Percentiles rank a stretch among this genome's conserved stretches.
These are phyloP conservation scores for Hylodesmum podocarpum DNA, from an alignment of 306 rosid species.

Conservation along the genomic window DNA sequence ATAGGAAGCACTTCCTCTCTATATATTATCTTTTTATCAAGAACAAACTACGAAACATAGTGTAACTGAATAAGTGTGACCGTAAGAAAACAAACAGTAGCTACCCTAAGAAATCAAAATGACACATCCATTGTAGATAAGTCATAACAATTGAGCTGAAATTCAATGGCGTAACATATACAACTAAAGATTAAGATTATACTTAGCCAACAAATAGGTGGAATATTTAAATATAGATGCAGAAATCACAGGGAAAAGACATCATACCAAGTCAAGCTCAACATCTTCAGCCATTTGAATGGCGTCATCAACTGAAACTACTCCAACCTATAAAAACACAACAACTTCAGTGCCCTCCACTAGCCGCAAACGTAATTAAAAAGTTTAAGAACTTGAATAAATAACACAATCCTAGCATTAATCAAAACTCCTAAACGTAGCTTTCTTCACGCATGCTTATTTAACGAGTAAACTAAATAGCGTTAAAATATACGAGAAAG, in stretches of 20 bases:
- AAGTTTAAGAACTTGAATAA: neutral
- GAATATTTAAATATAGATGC: neutral
- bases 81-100: neutral
- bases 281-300: constrained; percentile 74
- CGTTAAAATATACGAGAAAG: neutral
- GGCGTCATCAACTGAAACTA: constrained; percentile 71
- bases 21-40: neutral
- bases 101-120: neutral
- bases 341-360: constrained; percentile 19
- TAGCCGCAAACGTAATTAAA: neutral
- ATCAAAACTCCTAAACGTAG: neutral
- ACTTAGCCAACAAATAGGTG: neutral
- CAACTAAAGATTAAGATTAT: neutral
- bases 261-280: constrained; percentile 76
- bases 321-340: constrained; percentile 64
- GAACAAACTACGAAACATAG: neutral
- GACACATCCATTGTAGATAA: neutral
- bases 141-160: neutral
- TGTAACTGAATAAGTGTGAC: neutral
- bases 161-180: neutral
- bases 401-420: neutral
- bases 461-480: neutral
- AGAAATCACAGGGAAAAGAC: neutral
- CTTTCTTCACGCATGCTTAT: neutral
- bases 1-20: neutral